phyloP scores from a whole-genome alignment of 805 yeast genomes.

The Maudiozyma pseudohumilis region DNA sequence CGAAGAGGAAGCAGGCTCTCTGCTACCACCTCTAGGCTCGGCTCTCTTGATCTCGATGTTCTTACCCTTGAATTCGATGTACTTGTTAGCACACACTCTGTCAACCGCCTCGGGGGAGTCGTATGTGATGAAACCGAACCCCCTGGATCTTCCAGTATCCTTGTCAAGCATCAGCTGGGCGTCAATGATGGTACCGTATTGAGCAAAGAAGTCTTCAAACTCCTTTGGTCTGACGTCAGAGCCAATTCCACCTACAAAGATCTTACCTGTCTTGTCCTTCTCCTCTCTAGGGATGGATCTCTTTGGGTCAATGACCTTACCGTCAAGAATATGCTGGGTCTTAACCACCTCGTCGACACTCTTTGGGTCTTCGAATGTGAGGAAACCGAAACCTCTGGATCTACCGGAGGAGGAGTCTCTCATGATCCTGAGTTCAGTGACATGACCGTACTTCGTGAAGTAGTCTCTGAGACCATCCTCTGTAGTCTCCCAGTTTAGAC shows the following conservation, averaged over 20 bases:
- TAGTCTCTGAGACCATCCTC: conserved; percentile 78
- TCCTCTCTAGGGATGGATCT: conserved; percentile 96
- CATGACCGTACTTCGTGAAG: conserved; percentile 83
- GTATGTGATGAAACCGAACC: conserved; percentile 93
- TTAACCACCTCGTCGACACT: conserved; percentile 82
- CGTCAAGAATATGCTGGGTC: conserved; percentile 83
- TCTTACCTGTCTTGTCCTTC: conserved; percentile 92
- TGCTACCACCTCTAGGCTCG: conserved; percentile 68
- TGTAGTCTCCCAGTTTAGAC: conserved; percentile 95
- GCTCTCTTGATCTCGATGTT: conserved; percentile 79
- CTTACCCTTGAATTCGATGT: conserved; percentile 76
- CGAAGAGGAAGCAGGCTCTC: conserved; percentile 10
- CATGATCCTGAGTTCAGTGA: conserved; percentile 84
- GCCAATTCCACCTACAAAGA: conserved; percentile 94
- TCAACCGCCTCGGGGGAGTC: conserved; percentile 94
- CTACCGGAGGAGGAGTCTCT: conserved; percentile 78
- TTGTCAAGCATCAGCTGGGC: conserved; percentile 96
- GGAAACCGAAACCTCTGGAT: conserved; percentile 91
- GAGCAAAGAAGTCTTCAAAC: conserved; percentile 75
- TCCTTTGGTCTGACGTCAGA: conserved; percentile 89
- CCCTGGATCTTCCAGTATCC: conserved; percentile 94
- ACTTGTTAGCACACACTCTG: conserved; percentile 71
- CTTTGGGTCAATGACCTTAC: conserved; percentile 94
- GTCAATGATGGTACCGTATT: conserved; percentile 86
- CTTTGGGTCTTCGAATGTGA: conserved; percentile 70